phyloP scores from a whole-genome alignment of 805 yeast species.

The Debaryomyces castellii region DNA sequence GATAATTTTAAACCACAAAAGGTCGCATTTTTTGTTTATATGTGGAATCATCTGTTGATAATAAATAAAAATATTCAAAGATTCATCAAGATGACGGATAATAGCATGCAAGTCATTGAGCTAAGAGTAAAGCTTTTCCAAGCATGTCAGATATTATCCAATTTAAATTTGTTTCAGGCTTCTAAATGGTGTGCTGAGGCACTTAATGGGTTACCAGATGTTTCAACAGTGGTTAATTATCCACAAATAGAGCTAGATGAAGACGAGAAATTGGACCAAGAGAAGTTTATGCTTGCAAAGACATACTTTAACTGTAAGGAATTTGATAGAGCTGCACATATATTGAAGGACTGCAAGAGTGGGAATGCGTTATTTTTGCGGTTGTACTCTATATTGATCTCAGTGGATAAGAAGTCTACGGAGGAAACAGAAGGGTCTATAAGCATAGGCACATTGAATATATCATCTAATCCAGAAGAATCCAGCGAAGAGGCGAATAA shows the following conservation, averaged over 20 bases:
- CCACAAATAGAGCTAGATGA: conserved; percentile 11
- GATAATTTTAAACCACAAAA: background rate
- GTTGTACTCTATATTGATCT: conserved; percentile 66
- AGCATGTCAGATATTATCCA: conserved; percentile 42
- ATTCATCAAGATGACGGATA: conserved; percentile 4
- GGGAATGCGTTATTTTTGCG: conserved; percentile 59
- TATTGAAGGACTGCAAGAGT: conserved; percentile 51
- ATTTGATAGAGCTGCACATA: conserved; percentile 71
- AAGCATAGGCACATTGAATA: conserved; percentile 26
- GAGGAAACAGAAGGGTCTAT: conserved; percentile 73
- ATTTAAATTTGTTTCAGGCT: conserved; percentile 62
- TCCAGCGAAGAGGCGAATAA: conserved; percentile 2
- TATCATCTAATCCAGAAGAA: conserved; percentile 22
- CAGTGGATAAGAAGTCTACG: conserved; percentile 74
- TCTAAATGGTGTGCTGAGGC: conserved; percentile 89
- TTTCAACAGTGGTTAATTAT: conserved; percentile 9
- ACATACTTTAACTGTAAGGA: conserved; percentile 80
- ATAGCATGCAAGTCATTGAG: conserved; percentile 8
- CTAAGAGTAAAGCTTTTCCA: conserved; percentile 24
- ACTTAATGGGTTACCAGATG: conserved; percentile 52
- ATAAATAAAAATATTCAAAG: background rate
- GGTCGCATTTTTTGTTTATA: background rate
- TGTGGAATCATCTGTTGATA: background rate
- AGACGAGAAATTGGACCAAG: conserved; percentile 39
- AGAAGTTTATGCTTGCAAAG: conserved; percentile 59